Conservation (phyloP, 1,284 basidiomycete species). For the Pseudozyma hubeiensis region DNA sequence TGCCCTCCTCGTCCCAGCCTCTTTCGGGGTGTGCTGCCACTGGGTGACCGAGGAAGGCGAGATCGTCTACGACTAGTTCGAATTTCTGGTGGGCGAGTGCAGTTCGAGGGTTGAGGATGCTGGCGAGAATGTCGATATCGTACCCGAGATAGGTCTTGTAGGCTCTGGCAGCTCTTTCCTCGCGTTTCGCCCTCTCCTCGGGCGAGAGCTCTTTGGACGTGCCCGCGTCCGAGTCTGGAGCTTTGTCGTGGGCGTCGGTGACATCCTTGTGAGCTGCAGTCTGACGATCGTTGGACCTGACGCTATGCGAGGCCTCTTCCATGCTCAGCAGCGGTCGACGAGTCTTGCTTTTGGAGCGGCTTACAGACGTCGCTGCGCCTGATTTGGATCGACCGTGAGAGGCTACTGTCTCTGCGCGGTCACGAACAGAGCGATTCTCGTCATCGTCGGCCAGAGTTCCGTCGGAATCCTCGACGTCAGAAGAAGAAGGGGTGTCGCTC, state of each 20-base stretch:
- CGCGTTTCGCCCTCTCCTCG: conserved; percentile 37
- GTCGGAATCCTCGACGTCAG: conserved; percentile 50
- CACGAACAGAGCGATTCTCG: conserved; percentile 25
- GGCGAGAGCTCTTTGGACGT: conserved; percentile 46
- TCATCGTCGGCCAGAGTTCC: conserved; percentile 41
- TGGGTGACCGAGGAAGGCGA: conserved; percentile 95
- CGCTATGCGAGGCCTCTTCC: conserved; percentile 32
- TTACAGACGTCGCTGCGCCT: conserved; percentile 11
- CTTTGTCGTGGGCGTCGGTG: conserved; percentile 19
- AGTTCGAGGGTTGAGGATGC: conserved; percentile 80
- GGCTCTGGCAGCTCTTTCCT: conserved; percentile 39
- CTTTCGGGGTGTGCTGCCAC: conserved; percentile 77
- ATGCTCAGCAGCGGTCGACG: conserved; percentile 19
- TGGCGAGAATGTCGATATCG: conserved; percentile 82
- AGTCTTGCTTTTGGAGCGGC: conserved; percentile 31
- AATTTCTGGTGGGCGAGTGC: conserved; percentile 93
- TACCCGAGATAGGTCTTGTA: conserved; percentile 80
- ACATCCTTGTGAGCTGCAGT: conserved; percentile 20
- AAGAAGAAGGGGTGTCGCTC: conserved; percentile 45
- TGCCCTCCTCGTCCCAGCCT: conserved; percentile 23
- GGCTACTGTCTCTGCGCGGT: conserved; percentile 27
- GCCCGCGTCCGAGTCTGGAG: conserved; percentile 39
- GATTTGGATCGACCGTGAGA: conserved; percentile 30
- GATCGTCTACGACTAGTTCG: conserved; percentile 88
- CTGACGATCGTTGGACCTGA: conserved; percentile 29